Conservation (phyloP, 495 filamentous ascomycete species). For the Neurospora terricola region DNA sequence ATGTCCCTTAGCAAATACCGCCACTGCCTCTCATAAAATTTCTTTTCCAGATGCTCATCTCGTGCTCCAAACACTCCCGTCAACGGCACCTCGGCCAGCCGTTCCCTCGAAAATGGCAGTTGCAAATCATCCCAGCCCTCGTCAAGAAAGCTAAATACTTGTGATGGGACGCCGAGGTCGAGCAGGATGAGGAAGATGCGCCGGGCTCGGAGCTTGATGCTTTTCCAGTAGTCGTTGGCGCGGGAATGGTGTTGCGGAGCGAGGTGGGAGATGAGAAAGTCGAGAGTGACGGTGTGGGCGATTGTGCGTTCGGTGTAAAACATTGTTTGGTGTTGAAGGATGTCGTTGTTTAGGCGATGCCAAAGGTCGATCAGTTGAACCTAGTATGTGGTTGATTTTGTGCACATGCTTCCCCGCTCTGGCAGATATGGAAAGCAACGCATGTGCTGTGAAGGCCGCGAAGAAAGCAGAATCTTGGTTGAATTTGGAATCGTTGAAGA, state of each 20-base stretch:
- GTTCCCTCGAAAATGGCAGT: constrained; percentile 63
- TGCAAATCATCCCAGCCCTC: constrained; percentile 84
- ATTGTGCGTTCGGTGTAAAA: neutral
- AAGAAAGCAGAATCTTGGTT: neutral
- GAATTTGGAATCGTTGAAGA: neutral
- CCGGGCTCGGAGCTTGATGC: constrained; percentile 72
- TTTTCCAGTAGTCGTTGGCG: constrained; percentile 58
- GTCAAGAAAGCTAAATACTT: constrained; percentile 79
- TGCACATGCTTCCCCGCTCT: neutral
- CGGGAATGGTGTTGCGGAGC: neutral
- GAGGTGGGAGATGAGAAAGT: constrained; percentile 59
- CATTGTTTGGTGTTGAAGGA: neutral
- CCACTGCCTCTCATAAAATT: constrained; percentile 76
- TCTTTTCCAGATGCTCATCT: constrained; percentile 55
- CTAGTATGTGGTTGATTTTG: neutral
- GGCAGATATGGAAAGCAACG: neutral
- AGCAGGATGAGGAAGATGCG: constrained; percentile 74
- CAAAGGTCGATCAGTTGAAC: neutral
- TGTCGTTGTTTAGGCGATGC: neutral
- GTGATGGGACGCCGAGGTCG: constrained; percentile 69
- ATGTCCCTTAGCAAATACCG: constrained; percentile 66
- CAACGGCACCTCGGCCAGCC: constrained; percentile 49
- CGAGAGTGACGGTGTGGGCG: constrained; percentile 40
- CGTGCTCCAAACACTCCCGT: constrained; percentile 18
- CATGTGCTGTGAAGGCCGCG: neutral